Evolutionary conservation across 2,329 filamentous ascomycete species (phyloP).

Genomic region (Sporothrix globosa): DNA sequence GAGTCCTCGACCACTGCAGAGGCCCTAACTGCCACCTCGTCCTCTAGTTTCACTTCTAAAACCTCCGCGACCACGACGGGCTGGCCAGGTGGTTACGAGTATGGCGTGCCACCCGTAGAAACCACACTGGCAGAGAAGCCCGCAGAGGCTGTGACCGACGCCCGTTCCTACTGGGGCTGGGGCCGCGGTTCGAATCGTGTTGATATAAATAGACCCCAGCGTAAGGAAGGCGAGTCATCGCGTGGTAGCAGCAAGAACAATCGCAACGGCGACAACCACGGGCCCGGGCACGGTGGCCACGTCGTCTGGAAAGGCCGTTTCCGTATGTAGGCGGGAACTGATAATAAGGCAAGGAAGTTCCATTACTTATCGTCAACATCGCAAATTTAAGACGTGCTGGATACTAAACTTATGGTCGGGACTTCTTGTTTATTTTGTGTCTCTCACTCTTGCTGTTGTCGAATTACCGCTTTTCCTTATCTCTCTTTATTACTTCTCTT

Average conservation of each 20-base stretch:
- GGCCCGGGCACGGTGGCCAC: constrained; percentile 15
- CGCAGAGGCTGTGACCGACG: neutral
- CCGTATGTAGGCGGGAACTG: neutral
- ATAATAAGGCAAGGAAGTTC: neutral
- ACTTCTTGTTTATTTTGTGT: neutral
- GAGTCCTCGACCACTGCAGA: constrained; percentile 18
- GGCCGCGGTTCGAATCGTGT: constrained; percentile 22
- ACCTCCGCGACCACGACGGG: neutral
- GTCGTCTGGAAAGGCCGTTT: constrained; percentile 24
- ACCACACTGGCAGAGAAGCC: constrained; percentile 12
- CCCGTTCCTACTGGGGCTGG: constrained; percentile 23
- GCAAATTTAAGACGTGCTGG: neutral
- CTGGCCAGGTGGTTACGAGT: constrained; percentile 35
- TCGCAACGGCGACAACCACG: neutral
- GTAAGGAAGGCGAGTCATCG: neutral
- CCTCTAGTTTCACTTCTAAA: neutral
- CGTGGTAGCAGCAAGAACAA: neutral
- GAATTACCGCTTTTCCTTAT: neutral
- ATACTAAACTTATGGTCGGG: neutral
- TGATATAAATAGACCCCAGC: neutral
- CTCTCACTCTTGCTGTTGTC: neutral
- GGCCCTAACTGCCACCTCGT: constrained; percentile 11
- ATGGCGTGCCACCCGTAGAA: constrained; percentile 22
- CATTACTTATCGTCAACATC: too few species aligned
- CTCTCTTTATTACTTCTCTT: constrained; percentile 3